Conservation (phyloP, 768 basidiomycete species). For the Gloeophyllum trabeum region DNA sequence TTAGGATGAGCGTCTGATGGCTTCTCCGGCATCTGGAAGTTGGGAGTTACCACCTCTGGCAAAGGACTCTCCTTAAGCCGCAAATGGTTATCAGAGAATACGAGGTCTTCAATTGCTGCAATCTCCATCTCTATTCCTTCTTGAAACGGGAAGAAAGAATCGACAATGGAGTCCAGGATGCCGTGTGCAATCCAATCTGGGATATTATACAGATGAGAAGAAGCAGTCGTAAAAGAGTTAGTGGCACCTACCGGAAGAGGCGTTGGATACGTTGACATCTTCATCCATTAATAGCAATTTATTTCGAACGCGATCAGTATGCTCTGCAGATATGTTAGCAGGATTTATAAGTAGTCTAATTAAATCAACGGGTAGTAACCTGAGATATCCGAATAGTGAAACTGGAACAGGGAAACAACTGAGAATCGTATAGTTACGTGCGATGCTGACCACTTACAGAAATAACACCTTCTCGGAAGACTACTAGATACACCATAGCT, state of each 20-base stretch:
- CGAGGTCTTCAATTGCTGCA: conserved; percentile 60
- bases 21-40: no score
- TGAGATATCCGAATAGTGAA: conserved; percentile 83
- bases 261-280: conserved; percentile 34
- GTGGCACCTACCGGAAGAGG: conserved; percentile 47
- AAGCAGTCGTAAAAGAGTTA: not conserved
- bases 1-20: no score
- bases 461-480: conserved; percentile 83
- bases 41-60: not conserved
- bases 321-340: no score
- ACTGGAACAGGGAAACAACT: conserved; percentile 37
- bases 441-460: conserved; percentile 31
- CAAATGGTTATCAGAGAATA: conserved; percentile 27
- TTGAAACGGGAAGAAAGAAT: conserved; percentile 83
- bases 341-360: conserved; percentile 1
- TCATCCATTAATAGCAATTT: conserved; percentile 56
- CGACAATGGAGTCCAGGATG: conserved; percentile 86
- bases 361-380: conserved; percentile 19
- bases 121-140: conserved; percentile 76
- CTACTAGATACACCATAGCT: conserved; percentile 80
- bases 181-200: conserved; percentile 92
- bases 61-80: not conserved
- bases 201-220: not conserved
- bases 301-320: conserved; percentile 65
- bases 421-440: not conserved